These are phyloP conservation scores for Pulveroboletus sp. DNA, from an alignment of 768 basidiomycete species.

Conservation along the genomic window DNA sequence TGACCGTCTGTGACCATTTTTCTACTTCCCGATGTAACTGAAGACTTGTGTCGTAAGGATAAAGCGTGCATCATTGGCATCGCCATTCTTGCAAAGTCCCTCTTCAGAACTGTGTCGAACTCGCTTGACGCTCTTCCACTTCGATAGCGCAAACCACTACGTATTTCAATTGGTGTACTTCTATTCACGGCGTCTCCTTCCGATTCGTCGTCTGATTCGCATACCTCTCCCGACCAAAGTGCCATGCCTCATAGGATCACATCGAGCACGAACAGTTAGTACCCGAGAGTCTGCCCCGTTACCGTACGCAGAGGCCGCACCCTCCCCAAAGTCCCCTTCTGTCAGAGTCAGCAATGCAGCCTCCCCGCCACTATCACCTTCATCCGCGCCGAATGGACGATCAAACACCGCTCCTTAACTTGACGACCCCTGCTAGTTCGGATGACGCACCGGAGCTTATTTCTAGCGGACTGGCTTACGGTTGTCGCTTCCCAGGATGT, in stretches of 20 bases:
- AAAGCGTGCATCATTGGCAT: slow-evolving; percentile 2
- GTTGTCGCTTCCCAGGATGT: not conserved
- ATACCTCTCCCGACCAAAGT: slow-evolving; percentile 12
- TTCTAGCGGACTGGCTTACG: slow-evolving; percentile 22
- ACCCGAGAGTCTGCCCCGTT: slow-evolving; percentile 29
- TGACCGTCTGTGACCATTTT: no score
- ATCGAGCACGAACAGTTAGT: slow-evolving; percentile 28
- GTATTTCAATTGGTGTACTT: slow-evolving; percentile 33
- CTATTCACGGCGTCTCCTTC: slow-evolving; percentile 34
- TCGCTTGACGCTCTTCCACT: not conserved
- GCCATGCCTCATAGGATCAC: slow-evolving; percentile 19
- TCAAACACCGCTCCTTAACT: slow-evolving; percentile 28
- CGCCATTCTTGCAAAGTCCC: not conserved
- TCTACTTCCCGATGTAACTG: not conserved
- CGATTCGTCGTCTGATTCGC: slow-evolving; percentile 24
- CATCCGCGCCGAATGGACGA: slow-evolving; percentile 41
- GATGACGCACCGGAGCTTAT: slow-evolving; percentile 21
- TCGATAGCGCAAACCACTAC: slow-evolving; percentile 17
- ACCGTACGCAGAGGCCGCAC: not conserved
- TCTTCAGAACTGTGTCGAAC: slow-evolving; percentile 9
- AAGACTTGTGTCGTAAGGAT: slow-evolving; percentile 2
- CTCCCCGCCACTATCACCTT: slow-evolving; percentile 20
- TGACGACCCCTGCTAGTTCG: slow-evolving; percentile 37
- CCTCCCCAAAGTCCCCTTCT: not conserved
- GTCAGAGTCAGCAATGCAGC: not conserved